Evolutionary conservation across 1,284 basidiomycete species (phyloP).

Genomic region (Gymnopus androsaceus): DNA sequence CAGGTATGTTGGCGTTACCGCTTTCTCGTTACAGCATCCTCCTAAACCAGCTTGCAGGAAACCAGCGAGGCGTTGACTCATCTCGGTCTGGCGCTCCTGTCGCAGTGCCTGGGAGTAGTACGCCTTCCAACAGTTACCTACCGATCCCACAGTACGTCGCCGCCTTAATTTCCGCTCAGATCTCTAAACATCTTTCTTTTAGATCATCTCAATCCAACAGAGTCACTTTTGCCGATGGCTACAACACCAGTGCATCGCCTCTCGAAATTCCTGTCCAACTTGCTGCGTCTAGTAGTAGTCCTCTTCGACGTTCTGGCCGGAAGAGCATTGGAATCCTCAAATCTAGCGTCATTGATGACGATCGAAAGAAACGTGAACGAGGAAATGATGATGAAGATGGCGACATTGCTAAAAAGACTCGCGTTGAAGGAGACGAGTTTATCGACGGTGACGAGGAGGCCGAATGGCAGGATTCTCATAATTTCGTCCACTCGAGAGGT

Average conservation of each 20-base stretch:
- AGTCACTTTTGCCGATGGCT: constrained; percentile 32
- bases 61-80: constrained; percentile 12
- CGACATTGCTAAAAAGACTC: constrained; percentile 54
- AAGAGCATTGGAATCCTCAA: constrained; percentile 26
- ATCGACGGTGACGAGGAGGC: constrained; percentile 49
- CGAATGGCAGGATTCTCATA: constrained; percentile 36
- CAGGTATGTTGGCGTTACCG: constrained; percentile 29
- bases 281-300: no score
- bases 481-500: constrained; percentile 34
- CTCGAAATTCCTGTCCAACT: constrained; percentile 18
- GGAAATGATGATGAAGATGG: constrained; percentile 40
- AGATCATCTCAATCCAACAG: constrained; percentile 11
- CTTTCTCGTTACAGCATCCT: background rate
- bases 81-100: constrained; percentile 9
- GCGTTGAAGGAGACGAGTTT: constrained; percentile 46
- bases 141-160: constrained; percentile 3
- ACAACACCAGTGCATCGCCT: constrained; percentile 34
- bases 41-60: background rate
- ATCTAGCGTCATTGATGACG: constrained; percentile 29
- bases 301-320: constrained; percentile 28
- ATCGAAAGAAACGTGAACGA: constrained; percentile 37
- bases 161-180: background rate
- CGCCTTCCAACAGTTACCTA: constrained; percentile 7
- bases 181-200: background rate
- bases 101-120: constrained; percentile 6